These are phyloP conservation scores for Morella rubra DNA, from an alignment of 306 rosid species.

Conservation along the genomic window DNA sequence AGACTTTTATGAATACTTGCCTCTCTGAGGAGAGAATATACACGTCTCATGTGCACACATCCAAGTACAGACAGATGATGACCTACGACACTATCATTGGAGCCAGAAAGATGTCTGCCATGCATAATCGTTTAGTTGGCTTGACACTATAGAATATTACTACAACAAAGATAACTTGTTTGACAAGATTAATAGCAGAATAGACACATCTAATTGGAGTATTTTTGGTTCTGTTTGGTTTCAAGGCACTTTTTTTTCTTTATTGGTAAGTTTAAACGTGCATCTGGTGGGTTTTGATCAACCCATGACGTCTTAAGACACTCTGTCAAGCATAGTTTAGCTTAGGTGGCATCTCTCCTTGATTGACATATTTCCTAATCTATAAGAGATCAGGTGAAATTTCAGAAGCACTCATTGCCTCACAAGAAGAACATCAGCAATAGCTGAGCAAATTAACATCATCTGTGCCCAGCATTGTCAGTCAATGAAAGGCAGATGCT, in stretches of 20 bases:
- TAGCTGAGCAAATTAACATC: not conserved
- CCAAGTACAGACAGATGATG: not conserved
- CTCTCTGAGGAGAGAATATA: not conserved
- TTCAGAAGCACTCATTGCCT: too few species aligned
- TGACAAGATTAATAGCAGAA: not conserved
- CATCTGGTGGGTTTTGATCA: too few species aligned
- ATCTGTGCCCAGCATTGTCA: not conserved
- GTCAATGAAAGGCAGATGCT: not conserved
- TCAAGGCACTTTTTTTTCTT: too few species aligned
- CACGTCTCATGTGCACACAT: not conserved
- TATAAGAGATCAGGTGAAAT: not conserved
- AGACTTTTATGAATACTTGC: not conserved
- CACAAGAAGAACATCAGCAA: not conserved
- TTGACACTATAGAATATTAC: not conserved
- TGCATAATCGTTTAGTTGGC: not conserved
- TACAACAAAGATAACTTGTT: not conserved
- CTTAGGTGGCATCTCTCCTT: not conserved
- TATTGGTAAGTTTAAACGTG: too few species aligned
- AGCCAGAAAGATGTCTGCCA: not conserved
- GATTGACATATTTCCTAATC: not conserved
- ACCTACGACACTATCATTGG: not conserved
- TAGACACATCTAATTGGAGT: not conserved
- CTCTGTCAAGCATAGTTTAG: not conserved
- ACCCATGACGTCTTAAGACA: not conserved
- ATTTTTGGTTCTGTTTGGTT: not conserved